phyloP scores from a whole-genome alignment of 306 rosid species.

The Inga leiocalycina region DNA sequence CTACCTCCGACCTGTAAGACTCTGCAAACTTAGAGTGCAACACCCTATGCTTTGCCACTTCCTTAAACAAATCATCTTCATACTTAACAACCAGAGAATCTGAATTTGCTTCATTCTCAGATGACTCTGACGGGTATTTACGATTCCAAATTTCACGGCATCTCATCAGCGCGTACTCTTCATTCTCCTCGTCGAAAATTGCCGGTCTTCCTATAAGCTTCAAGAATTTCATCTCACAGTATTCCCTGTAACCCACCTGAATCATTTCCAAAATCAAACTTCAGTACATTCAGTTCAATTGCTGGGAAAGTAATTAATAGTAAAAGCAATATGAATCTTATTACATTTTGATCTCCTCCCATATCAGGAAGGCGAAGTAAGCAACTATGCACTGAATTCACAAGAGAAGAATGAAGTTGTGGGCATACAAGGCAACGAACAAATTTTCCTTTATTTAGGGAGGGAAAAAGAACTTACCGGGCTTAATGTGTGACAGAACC shows the following conservation, averaged over 20 bases:
- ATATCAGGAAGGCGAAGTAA: background rate
- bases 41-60: slow-evolving; percentile 52
- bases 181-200: slow-evolving; percentile 79
- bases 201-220: slow-evolving; percentile 68
- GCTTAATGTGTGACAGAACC: slow-evolving; percentile 90
- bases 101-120: slow-evolving; percentile 66
- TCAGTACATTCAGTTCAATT: background rate
- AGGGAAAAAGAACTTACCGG: slow-evolving; percentile 39
- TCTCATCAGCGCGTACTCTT: slow-evolving; percentile 76
- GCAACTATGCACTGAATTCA: background rate
- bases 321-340: background rate
- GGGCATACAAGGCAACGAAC: background rate
- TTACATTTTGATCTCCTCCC: background rate
- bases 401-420: background rate
- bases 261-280: background rate
- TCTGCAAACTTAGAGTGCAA: slow-evolving; percentile 57
- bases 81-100: slow-evolving; percentile 27
- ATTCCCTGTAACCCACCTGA: slow-evolving; percentile 65
- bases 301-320: background rate
- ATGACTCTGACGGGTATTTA: slow-evolving; percentile 69
- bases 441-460: background rate
- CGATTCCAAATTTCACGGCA: slow-evolving; percentile 68
- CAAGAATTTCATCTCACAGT: slow-evolving; percentile 70
- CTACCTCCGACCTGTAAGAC: slow-evolving; percentile 68
- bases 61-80: slow-evolving; percentile 45